Conservation (phyloP, 768 basidiomycete species). For the Agrocybe pediades region DNA sequence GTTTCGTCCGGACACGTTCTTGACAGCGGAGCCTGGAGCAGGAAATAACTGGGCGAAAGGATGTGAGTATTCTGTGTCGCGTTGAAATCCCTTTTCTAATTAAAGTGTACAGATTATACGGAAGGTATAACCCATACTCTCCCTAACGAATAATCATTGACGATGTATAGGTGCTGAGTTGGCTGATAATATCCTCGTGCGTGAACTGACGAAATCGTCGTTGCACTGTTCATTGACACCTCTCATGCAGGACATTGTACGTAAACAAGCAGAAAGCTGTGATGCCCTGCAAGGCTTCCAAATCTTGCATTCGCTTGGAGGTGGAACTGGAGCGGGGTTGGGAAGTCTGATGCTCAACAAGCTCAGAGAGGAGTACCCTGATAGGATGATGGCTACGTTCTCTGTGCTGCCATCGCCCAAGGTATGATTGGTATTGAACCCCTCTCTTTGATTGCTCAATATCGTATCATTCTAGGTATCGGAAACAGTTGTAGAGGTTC, state of each 20-base stretch:
- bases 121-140: conserved; percentile 56
- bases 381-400: conserved; percentile 57
- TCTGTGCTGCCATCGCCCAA: conserved; percentile 58
- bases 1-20: conserved; percentile 87
- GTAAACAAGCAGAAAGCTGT: conserved; percentile 78
- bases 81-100: not conserved
- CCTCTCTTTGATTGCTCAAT: not conserved
- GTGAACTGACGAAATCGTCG: conserved; percentile 4
- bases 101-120: conserved; percentile 69
- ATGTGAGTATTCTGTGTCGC: conserved; percentile 50
- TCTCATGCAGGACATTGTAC: conserved; percentile 60
- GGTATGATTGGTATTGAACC: conserved; percentile 22
- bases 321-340: conserved; percentile 87
- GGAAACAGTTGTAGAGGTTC: conserved; percentile 65
- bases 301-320: conserved; percentile 86
- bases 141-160: not conserved
- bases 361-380: conserved; percentile 71
- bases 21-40: conserved; percentile 62
- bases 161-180: conserved; percentile 77
- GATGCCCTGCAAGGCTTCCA: conserved; percentile 93
- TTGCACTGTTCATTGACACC: not conserved
- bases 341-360: conserved; percentile 82
- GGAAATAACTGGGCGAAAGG: conserved; percentile 98
- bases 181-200: conserved; percentile 77
- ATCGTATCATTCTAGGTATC: conserved; percentile 38